phyloP scores from a whole-genome alignment of 108 stramenopile genomes.

The Bacterosira constricta region DNA sequence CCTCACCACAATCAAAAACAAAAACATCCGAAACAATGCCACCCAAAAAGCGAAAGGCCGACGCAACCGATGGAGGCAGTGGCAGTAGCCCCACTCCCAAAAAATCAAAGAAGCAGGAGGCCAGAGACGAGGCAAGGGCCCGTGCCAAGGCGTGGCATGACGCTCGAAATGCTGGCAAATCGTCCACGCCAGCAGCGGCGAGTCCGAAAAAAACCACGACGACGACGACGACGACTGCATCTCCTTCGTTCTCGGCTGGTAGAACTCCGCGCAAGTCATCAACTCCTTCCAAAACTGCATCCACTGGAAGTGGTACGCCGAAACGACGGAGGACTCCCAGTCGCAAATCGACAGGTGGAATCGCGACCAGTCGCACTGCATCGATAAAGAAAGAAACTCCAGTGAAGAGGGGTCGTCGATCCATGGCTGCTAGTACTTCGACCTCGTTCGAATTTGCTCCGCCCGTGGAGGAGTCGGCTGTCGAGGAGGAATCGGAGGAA shows the following conservation, averaged over 20 bases:
- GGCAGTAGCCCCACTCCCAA: constrained; percentile 8
- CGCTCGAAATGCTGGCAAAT: background rate
- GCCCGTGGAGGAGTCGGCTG: background rate
- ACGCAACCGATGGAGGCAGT: background rate
- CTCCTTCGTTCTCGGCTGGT: constrained; percentile 1
- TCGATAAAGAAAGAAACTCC: background rate
- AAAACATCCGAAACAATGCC: constrained; percentile 21
- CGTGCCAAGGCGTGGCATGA: constrained; percentile 21
- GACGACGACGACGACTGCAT: background rate
- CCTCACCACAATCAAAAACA: too few relatives aligned
- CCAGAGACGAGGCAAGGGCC: constrained; percentile 7
- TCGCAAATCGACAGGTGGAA: background rate
- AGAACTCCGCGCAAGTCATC: background rate
- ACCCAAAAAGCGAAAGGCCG: constrained; percentile 40
- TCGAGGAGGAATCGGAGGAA: background rate
- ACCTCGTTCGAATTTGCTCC: background rate
- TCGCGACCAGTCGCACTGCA: background rate
- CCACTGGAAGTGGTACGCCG: background rate
- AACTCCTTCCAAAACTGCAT: background rate
- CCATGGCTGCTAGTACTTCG: background rate
- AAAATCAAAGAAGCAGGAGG: constrained; percentile 33
- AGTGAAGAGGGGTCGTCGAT: background rate
- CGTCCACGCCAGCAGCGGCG: background rate
- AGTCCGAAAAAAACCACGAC: background rate
- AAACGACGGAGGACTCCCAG: constrained; percentile 11